Base-by-base conservation (phyloP, 106 monocot species). In the Dioscorea zingiberensis region DNA sequence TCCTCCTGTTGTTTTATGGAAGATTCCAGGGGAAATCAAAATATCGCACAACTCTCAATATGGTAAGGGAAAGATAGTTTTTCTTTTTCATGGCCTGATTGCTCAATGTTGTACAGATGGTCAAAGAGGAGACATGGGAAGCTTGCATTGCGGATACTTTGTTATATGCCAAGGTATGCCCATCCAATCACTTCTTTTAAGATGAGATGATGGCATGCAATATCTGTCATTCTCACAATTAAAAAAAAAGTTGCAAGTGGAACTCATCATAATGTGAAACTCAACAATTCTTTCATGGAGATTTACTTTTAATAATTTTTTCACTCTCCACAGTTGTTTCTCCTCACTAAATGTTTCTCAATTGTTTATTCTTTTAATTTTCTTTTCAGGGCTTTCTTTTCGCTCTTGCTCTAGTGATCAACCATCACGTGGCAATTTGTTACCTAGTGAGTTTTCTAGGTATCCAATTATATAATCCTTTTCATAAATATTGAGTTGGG, bases 41-140 rank as follows among this genome's bases (percentile, higher is more conserved):
- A 0, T 38, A 38, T 38, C 10, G 38, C 38, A 38, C 38, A 38
- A 0, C 10, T 6, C 38, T 38, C 38, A 6, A 10, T 38, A 18
- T 51, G 51, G 14, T 19, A 18, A 18, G 4, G 1, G 19, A 18
- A 18, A 4, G 1, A 51, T 51, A 51, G 51, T 51, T 51, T 51
- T 18, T 4, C 7, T 19, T 19, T 18, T 18, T 51, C 7, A 51
- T 61, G 2, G 5, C 1, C 21, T 47, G 6, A 15, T 69, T 25
- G 69, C 19, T 21, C 21, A 51, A 61, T 74, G 9, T 67, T 75
- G 48, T 48, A 55, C 75, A 93, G 93, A 65, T 88, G 59, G 88
- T 85, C 21, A 85, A 70, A 65, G 77, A 82, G 51, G 93, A 93
- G 74, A 93, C 71, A 27, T 88, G 85, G 88, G 93, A 93, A 54